phyloP scores from a whole-genome alignment of 2,329 filamentous ascomycete species.

The Aspergillus sp. region DNA sequence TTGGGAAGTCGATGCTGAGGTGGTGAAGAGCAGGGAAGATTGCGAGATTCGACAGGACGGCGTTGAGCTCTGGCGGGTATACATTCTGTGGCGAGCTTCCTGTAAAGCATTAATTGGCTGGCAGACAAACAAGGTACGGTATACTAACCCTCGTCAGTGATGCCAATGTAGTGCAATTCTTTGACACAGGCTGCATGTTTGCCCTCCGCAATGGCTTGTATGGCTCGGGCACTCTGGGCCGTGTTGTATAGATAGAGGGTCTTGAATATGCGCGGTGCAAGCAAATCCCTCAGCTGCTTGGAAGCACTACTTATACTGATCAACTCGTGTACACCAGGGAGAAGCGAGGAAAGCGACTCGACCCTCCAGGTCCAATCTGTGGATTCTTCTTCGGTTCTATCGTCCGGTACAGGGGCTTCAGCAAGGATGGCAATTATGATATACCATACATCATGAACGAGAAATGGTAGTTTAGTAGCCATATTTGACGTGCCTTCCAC shows the following conservation, averaged over 20 bases:
- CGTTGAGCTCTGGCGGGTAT: background rate
- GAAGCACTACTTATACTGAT: background rate
- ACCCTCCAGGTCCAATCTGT: background rate
- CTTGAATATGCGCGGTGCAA: background rate
- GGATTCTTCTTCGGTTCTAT: background rate
- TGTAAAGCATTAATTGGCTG: no score
- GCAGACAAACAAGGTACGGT: no score
- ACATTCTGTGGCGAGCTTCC: background rate
- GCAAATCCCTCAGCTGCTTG: background rate
- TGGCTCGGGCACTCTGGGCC: background rate
- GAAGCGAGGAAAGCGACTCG: background rate
- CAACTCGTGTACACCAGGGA: background rate
- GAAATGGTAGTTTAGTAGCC: no score
- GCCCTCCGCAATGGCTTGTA: background rate
- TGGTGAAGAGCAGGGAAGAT: background rate
- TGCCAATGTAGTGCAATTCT: background rate
- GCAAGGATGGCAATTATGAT: background rate
- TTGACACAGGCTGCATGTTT: background rate
- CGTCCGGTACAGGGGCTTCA: background rate
- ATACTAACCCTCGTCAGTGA: no score
- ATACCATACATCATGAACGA: background rate
- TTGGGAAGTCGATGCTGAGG: background rate
- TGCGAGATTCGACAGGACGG: background rate
- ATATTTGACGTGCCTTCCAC: no score
- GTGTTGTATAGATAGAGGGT: background rate